Evolutionary conservation across 176 grass and related monocot species (phyloP).

Genomic region (Lolium multiflorum): DNA sequence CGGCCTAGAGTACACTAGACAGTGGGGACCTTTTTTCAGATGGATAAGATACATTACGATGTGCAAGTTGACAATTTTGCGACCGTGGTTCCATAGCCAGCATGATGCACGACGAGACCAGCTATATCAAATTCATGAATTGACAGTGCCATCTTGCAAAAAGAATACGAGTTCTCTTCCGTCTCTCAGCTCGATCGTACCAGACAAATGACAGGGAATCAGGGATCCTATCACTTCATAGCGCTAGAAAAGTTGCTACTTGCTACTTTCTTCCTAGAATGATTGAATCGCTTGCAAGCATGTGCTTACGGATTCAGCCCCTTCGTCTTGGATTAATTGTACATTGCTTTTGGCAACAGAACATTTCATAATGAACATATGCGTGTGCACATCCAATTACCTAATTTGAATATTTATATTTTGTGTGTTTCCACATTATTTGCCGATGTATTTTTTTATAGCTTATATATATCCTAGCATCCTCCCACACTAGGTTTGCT

Average conservation of each 20-base stretch:
- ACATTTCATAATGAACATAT: neutral
- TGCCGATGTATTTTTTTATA: too few species aligned
- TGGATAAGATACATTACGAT: conserved; percentile 36
- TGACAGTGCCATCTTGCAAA: conserved; percentile 30
- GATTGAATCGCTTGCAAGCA: conserved; percentile 7
- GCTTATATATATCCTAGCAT: neutral
- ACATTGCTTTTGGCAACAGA: neutral
- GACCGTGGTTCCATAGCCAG: conserved; percentile 40
- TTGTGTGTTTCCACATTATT: neutral
- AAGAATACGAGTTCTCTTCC: neutral
- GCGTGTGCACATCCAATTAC: too few species aligned
- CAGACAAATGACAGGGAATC: conserved; percentile 21
- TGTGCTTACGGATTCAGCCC: conserved; percentile 10
- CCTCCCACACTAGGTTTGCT: neutral
- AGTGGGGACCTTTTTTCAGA: conserved; percentile 30
- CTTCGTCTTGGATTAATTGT: neutral
- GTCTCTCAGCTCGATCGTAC: conserved; percentile 22
- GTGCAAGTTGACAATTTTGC: conserved; percentile 41
- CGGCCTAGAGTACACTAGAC: neutral
- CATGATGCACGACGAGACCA: conserved; percentile 34
- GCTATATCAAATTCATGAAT: conserved; percentile 37
- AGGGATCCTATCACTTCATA: conserved; percentile 1
- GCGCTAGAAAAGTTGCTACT: neutral
- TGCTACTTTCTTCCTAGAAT: conserved; percentile 8
- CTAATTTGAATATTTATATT: neutral